Evolutionary conservation across 2,329 filamentous ascomycete species (phyloP), one percentile per base, ranked within the genome.

Genomic region (Talaromyces sp.): DNA sequence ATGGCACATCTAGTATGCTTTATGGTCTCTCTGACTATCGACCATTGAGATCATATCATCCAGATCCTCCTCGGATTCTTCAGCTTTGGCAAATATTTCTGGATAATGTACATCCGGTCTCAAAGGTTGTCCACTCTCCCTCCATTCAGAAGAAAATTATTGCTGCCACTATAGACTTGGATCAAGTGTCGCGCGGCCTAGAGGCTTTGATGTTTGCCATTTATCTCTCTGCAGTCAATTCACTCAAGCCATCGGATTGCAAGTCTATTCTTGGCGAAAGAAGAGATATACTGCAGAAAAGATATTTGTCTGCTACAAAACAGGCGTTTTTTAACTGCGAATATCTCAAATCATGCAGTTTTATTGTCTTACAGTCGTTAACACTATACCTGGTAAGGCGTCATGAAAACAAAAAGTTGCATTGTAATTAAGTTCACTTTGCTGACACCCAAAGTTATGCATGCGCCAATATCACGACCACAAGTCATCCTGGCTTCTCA

Each of bases 31-130:
- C n/a, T 2, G 43, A 49, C n/a, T 24, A 49, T 49, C 43, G 21
- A 49, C 24, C 43, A 6, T 10, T 49, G 21, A 19, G 11, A 24
- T 24, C 43, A 49, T 51, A 46, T 17, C 58, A 55, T 54, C 58
- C 58, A 35, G 4, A 19, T 17, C n/a, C 51, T 4, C 14, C 26
- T 17, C 38, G 8, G 11, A 19, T 50, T 38, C n/a, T 59, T 27
- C 41, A 55, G 19, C 41, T 59, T 32, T 59, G 58, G 58, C 58
- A 59, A 17, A 49, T 53, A 27, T 55, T 55, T 54, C 11, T 59
- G 10, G 51, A 59, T 31, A 49, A 35, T 29, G 31, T 59, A n/a
- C 19, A 59, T 41, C 52, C 52, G 13, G 38, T 59, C 13, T 41
- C 46, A 24, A 59, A 59, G 41, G 10, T 51, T 7, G 24, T 55